phyloP scores from a whole-genome alignment of 805 yeast genomes.

The Zygotorulaspora sp. region DNA sequence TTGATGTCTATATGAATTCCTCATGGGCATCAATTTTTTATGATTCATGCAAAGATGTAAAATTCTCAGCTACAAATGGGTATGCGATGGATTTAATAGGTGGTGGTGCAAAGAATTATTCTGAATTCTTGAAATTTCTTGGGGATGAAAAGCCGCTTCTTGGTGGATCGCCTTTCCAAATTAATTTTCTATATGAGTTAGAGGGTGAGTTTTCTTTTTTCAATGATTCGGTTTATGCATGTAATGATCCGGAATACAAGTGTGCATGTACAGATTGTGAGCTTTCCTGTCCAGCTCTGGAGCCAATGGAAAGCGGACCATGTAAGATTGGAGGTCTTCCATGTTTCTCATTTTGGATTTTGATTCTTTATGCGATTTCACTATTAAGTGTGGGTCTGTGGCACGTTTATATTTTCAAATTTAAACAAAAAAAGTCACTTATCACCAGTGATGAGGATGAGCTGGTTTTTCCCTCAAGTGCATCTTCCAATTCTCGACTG shows the following conservation, averaged over 20 bases:
- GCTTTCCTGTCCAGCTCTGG: conserved; percentile 67
- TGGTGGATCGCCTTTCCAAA: conserved; percentile 96
- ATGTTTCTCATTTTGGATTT: conserved; percentile 65
- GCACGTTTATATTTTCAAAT: conserved; percentile 21
- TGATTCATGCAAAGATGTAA: conserved; percentile 83
- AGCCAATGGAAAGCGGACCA: conserved; percentile 37
- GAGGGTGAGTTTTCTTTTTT: conserved; percentile 22
- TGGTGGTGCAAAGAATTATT: conserved; percentile 84
- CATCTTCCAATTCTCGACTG: conserved; percentile 14
- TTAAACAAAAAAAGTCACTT: conserved; percentile 23
- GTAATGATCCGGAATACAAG: conserved; percentile 59
- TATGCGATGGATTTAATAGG: conserved; percentile 96
- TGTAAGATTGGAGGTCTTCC: conserved; percentile 63
- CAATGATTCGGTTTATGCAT: conserved; percentile 34
- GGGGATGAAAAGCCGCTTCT: conserved; percentile 92
- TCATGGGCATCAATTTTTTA: conserved; percentile 60
- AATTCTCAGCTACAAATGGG: conserved; percentile 92
- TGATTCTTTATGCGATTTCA: conserved; percentile 45
- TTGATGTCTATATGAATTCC: conserved; percentile 57
- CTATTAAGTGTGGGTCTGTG: conserved; percentile 25
- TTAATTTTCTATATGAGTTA: conserved; percentile 58
- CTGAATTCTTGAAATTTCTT: conserved; percentile 73
- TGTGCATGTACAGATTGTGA: conserved; percentile 94
- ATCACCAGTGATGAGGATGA: conserved; percentile 20
- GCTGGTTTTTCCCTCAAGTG: conserved; percentile 11